phyloP scores from a whole-genome alignment of 805 yeast genomes.

The Cephaloascus albidus region DNA sequence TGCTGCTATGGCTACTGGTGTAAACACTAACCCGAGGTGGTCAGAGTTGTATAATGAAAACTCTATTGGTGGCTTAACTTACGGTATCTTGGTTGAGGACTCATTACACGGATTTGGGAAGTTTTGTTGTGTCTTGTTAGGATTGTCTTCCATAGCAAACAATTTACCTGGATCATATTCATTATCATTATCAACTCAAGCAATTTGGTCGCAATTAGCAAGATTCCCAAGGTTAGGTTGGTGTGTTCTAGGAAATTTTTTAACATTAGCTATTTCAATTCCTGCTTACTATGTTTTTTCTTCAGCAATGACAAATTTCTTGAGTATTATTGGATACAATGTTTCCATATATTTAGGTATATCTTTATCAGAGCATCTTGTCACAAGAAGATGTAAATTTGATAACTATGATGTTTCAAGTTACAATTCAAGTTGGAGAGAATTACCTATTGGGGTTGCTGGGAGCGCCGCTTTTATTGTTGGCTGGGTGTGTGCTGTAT shows the following conservation, averaged over 20 bases:
- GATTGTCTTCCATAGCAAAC: slow-evolving; percentile 20
- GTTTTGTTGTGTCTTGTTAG: slow-evolving; percentile 20
- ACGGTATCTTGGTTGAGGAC: slow-evolving; percentile 17
- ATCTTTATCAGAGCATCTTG: slow-evolving; percentile 17
- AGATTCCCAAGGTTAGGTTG: slow-evolving; percentile 22
- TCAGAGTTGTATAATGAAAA: slow-evolving; percentile 14
- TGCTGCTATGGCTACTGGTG: slow-evolving; percentile 21
- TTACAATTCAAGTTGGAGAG: slow-evolving; percentile 11
- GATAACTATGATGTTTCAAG: slow-evolving; percentile 12
- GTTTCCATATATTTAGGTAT: slow-evolving; percentile 23
- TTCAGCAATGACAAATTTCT: slow-evolving; percentile 19
- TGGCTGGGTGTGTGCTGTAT: slow-evolving; percentile 21
- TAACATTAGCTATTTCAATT: slow-evolving; percentile 20
- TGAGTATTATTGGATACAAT: slow-evolving; percentile 21
- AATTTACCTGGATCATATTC: slow-evolving; percentile 25
- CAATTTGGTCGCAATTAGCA: slow-evolving; percentile 20
- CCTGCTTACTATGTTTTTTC: slow-evolving; percentile 24
- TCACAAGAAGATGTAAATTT: slow-evolving; percentile 15
- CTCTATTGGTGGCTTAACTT: slow-evolving; percentile 23
- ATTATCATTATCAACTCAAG: slow-evolving; percentile 18
- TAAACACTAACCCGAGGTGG: slow-evolving; percentile 16
- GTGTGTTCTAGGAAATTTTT: slow-evolving; percentile 20
- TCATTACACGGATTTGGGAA: slow-evolving; percentile 20
- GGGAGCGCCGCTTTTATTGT: slow-evolving; percentile 17
- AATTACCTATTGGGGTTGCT: slow-evolving; percentile 20